A percentile compares a stretch with the other conserved stretches of the same genome.
Evolutionary conservation across 176 grass and related monocot genomes (phyloP).

Genomic region (Sorghum bicolor): DNA sequence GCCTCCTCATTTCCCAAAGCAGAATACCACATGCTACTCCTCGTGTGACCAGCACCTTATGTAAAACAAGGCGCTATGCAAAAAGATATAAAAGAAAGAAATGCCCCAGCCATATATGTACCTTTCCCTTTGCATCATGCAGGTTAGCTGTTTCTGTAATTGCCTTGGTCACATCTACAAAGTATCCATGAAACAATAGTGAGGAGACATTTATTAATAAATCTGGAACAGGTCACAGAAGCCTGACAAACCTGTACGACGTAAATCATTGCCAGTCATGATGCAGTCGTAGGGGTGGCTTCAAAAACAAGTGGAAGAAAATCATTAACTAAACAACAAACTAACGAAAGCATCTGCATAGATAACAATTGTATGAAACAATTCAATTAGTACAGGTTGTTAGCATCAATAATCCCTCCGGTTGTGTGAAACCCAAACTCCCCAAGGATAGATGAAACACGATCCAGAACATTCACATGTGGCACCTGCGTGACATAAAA

Average conservation of each 20-base stretch:
- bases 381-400: slow-evolving; percentile 20
- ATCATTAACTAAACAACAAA: slow-evolving; percentile 12
- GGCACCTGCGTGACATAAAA: not conserved
- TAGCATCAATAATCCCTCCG: not conserved
- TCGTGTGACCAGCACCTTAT: not conserved
- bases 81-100: not conserved
- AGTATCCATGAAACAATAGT: not conserved
- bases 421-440: not conserved
- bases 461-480: not conserved
- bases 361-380: not conserved
- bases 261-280: not conserved
- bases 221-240: not conserved
- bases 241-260: not conserved
- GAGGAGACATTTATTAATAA: not conserved
- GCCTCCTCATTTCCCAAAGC: too few relatives aligned
- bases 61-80: not conserved
- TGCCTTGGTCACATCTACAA: slow-evolving; percentile 10
- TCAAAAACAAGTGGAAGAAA: not conserved
- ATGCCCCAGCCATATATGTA: not conserved
- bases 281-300: slow-evolving; percentile 1
- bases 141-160: not conserved
- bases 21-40: not conserved
- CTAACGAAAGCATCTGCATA: not conserved
- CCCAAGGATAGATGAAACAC: not conserved
- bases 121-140: not conserved